Evolutionary conservation across 1,284 basidiomycete species (phyloP), one percentile per base, ranked within the genome.

Genomic region (Erythrobasidium hasegawianum): DNA sequence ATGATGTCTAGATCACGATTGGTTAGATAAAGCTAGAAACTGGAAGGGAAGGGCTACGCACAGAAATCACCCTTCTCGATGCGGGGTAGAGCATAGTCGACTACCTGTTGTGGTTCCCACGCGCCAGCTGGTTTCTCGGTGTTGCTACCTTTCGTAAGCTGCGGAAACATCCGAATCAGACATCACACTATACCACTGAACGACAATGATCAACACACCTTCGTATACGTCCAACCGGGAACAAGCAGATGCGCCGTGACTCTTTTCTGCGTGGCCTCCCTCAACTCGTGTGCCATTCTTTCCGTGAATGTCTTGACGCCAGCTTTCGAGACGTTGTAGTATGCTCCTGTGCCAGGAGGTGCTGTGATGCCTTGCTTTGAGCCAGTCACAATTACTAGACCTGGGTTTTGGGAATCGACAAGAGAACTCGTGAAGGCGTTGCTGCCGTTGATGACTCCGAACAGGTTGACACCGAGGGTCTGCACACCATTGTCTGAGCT

Each of bases 331-430:
- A 68, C 69, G 40, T 72, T 72, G 68, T 70, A 73, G 11, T 70
- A 72, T 0, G 72, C 68, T 27, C 40, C 60, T 29, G 68, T 71
- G 0, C 71, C 72, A 16, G 73, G 73, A 33, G 73, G 73, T 26
- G 61, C 59, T 1, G 73, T 74, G 59, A 73, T 74, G 20, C 73
- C 71, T 57, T 74, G 73, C 50, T 74, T 74, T 2, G 64, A 69
- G n/a, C 72, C 73, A 3, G 73, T 75, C 13, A 74, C 59, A 10
- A 75, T 62, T 13, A 75, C 59, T 1, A 59, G 49, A 1, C 68
- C 72, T 0, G 71, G 70, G 27, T 69, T 62, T 2, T 43, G 49
- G 27, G 45, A 68, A 2, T 71, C 59, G 24, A 75, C 57, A 64
- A 75, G 69, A 10, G 68, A 57, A 8, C 68, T 67, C 29, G 70